Base-by-base conservation (phyloP, 768 basidiomycete genomes). In the Serendipita sp. region DNA sequence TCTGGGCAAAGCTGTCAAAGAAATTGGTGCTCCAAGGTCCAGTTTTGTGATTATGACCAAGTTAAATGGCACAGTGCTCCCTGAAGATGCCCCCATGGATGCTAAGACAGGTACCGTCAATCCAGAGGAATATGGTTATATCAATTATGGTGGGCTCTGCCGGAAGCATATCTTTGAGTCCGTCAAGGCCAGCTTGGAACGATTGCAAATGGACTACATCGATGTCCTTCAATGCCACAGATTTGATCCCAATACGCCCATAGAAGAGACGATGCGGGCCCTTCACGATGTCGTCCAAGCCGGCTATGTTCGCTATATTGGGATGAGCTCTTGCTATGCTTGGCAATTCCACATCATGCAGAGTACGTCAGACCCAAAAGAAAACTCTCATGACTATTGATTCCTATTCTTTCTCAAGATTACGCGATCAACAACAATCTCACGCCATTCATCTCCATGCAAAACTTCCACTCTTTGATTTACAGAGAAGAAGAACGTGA, bases 401-500 rank as follows among this genome's bases (percentile, higher is more conserved):
- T 51, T 41, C 46, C 23, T 62, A 60, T 34, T 60, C 35, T 2
- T 32, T 60, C 5, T 52, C 48, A 18, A 64, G 74, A 77, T 36
- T 74, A 79, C 1, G 80, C 81, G 3, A 70, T 73, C 41, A 72
- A 72, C 65, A 69, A 79, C 15, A 76, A 76, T 2, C 80, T 81
- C 75, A 81, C 82, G 3, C 78, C 74, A 66, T 83, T 84, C 66
- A 74, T 81, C 56, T 78, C 80, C 65, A 81, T 83, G 76, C 83
- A 84, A 71, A 75, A 77, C 47, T 78, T 80, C 65, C 78, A 83
- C 67, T 80, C 76, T 38, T 71, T 82, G 3, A 73, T 83, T 18
- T 84, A 84, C 68, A 75, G 82, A 36, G 78, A 81, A 65, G 81
- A 84, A 71, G 79, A 68, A 54, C 65, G 56, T 41, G 66, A 67